Conservation (phyloP, 768 basidiomycete species). For the Kwoniella sp. region DNA sequence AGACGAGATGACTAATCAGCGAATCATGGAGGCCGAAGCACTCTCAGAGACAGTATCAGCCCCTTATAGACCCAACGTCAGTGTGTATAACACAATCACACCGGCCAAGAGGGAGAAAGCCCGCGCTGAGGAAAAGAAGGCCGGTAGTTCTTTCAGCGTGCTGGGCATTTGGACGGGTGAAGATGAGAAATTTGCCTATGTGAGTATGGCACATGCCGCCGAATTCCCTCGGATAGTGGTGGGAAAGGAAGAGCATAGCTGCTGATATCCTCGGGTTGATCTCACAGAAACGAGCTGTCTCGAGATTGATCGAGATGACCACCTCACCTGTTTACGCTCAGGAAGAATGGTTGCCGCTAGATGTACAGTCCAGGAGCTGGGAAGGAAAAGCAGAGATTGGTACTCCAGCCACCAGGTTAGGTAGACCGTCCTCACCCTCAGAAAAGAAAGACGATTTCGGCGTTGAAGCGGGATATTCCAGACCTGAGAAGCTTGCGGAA, state of each 20-base stretch:
- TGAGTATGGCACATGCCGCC: slow-evolving; percentile 33
- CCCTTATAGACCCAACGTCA: slow-evolving; percentile 63
- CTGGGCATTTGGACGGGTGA: slow-evolving; percentile 63
- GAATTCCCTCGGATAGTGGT: no score
- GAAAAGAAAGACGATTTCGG: slow-evolving; percentile 41
- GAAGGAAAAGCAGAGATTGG: slow-evolving; percentile 23
- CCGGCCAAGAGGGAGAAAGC: slow-evolving; percentile 31
- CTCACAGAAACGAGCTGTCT: slow-evolving; percentile 62
- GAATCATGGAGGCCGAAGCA: slow-evolving; percentile 60
- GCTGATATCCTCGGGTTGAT: no score
- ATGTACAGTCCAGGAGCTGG: slow-evolving; percentile 39
- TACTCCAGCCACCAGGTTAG: neutral
- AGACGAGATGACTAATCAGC: slow-evolving; percentile 39
- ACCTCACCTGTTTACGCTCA: slow-evolving; percentile 42
- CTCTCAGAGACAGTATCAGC: slow-evolving; percentile 60
- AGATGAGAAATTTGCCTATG: slow-evolving; percentile 67
- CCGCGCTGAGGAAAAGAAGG: slow-evolving; percentile 28
- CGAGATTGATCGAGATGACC: slow-evolving; percentile 65
- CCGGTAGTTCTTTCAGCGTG: slow-evolving; percentile 58
- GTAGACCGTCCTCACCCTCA: neutral
- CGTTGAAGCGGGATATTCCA: slow-evolving; percentile 48
- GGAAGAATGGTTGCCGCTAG: slow-evolving; percentile 52
- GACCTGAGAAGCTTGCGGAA: slow-evolving; percentile 17
- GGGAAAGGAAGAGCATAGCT: no score
- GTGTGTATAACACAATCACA: slow-evolving; percentile 59